Conservation (phyloP, 768 basidiomycete genomes). For the Phaffia tasmanica region DNA sequence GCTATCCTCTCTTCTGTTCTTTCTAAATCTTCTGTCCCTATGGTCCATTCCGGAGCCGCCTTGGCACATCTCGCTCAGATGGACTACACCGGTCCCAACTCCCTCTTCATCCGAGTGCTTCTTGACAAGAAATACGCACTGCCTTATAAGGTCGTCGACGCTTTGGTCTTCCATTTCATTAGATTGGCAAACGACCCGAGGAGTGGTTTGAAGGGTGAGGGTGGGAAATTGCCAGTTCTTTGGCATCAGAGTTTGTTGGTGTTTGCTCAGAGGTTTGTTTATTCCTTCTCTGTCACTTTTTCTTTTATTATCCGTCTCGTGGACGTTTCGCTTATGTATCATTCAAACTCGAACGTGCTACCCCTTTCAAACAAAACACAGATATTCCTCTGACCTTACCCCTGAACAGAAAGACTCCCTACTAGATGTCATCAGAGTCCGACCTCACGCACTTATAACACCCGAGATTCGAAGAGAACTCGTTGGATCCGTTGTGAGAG, state of each 20-base stretch:
- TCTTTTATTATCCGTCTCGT: not conserved
- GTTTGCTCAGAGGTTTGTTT: conserved; percentile 71
- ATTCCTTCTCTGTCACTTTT: conserved; percentile 11
- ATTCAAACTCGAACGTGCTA: not conserved
- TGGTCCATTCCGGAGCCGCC: conserved; percentile 93
- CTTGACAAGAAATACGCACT: conserved; percentile 96
- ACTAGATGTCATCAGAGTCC: conserved; percentile 78
- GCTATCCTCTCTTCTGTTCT: conserved; percentile 87
- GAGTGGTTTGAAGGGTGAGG: conserved; percentile 51
- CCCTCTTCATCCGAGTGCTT: conserved; percentile 89
- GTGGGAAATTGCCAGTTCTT: conserved; percentile 79
- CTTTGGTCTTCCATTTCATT: conserved; percentile 95
- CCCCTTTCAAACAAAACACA: conserved; percentile 34
- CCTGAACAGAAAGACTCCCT: conserved; percentile 96
- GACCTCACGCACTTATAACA: conserved; percentile 76
- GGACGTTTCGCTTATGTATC: not conserved
- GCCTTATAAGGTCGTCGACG: conserved; percentile 95
- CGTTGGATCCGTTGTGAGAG: conserved; percentile 72
- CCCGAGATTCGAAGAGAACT: conserved; percentile 83
- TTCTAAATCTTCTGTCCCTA: conserved; percentile 79
- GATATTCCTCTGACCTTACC: conserved; percentile 86
- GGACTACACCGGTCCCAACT: conserved; percentile 96
- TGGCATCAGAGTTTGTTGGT: conserved; percentile 97
- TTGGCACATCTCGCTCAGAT: conserved; percentile 84
- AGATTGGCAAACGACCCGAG: conserved; percentile 70